A percentile compares a stretch with the other conserved stretches of the same genome.
These are phyloP conservation scores for Candida gigantensis DNA, from an alignment of 1,139 yeast species.

Conservation along the genomic window DNA sequence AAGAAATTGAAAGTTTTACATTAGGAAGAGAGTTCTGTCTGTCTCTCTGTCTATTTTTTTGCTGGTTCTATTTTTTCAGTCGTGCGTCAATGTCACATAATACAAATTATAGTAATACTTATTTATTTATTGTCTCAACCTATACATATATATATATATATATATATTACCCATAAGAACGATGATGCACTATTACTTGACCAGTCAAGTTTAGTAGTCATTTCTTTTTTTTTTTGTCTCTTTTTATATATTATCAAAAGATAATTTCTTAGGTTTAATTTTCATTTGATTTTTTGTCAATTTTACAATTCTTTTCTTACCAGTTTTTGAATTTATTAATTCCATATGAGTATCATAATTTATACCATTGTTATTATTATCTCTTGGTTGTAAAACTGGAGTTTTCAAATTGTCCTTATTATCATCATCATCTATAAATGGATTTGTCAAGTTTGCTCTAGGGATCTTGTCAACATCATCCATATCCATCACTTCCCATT, in stretches of 20 bases:
- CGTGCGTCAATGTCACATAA: too few species aligned
- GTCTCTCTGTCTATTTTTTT: too few species aligned
- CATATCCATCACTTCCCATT: constrained; percentile 17
- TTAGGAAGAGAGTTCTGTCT: too few species aligned
- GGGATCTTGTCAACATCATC: constrained; percentile 11
- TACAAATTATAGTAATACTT: too few species aligned
- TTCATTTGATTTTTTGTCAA: constrained; percentile 36
- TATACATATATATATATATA: constrained; percentile 1
- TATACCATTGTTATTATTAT: constrained; percentile 12
- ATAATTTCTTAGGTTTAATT: constrained; percentile 42
- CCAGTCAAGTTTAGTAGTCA: constrained; percentile 3
- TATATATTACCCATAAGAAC: not conserved
- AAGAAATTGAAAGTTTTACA: too few species aligned
- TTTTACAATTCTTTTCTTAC: constrained; percentile 35
- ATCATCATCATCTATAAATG: constrained; percentile 14
- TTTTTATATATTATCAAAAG: constrained; percentile 9
- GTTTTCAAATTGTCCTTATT: not conserved
- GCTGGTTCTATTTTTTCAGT: too few species aligned
- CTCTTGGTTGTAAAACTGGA: too few species aligned
- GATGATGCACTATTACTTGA: too few species aligned
- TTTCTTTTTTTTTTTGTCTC: not conserved
- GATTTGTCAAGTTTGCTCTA: constrained; percentile 12
- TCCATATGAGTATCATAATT: constrained; percentile 44
- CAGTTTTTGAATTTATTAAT: constrained; percentile 39
- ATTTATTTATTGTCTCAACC: too few species aligned